These are phyloP conservation scores for Sclerotinia sclerotiorum DNA, from an alignment of 2,329 filamentous ascomycete genomes.

Conservation along the genomic window DNA sequence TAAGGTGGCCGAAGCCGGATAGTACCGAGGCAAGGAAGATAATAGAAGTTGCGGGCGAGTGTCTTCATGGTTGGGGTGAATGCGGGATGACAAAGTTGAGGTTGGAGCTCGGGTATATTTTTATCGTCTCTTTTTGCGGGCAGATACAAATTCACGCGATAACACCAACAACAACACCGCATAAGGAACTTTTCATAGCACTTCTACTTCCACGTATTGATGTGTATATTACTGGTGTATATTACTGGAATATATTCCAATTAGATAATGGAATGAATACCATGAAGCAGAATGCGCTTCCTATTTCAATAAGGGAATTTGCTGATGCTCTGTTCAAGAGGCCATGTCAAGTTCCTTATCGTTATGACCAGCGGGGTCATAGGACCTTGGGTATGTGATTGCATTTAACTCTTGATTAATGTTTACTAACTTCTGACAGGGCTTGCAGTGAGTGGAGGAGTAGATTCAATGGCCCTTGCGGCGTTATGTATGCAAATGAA, in stretches of 20 bases:
- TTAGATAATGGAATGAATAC: conserved; percentile 16
- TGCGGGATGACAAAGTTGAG: conserved; percentile 22
- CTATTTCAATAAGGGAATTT: conserved; percentile 30
- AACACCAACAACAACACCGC: not conserved
- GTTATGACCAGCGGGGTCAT: not conserved
- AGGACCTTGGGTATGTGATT: conserved; percentile 12
- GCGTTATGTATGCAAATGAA: conserved; percentile 60
- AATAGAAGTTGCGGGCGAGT: not conserved
- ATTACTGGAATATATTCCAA: too few species aligned
- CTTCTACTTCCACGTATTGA: not conserved
- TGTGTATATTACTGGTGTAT: not conserved
- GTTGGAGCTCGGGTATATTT: conserved; percentile 21
- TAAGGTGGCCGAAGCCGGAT: conserved; percentile 19
- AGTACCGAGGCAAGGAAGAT: conserved; percentile 1
- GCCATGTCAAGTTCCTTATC: conserved; percentile 22
- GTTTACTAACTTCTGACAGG: conserved; percentile 45
- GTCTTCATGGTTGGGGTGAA: conserved; percentile 13
- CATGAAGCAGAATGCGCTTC: conserved; percentile 21
- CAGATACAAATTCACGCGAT: not conserved
- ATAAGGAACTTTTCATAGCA: not conserved
- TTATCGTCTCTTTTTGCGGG: conserved; percentile 10
- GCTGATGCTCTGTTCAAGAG: conserved; percentile 27
- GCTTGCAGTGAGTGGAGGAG: conserved; percentile 85
- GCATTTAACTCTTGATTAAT: not conserved
- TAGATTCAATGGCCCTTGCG: conserved; percentile 97